Percentiles rank a stretch among this genome's conserved stretches.
phyloP scores from a whole-genome alignment of 164 flowering plant species.

The Brasenia schreberi region DNA sequence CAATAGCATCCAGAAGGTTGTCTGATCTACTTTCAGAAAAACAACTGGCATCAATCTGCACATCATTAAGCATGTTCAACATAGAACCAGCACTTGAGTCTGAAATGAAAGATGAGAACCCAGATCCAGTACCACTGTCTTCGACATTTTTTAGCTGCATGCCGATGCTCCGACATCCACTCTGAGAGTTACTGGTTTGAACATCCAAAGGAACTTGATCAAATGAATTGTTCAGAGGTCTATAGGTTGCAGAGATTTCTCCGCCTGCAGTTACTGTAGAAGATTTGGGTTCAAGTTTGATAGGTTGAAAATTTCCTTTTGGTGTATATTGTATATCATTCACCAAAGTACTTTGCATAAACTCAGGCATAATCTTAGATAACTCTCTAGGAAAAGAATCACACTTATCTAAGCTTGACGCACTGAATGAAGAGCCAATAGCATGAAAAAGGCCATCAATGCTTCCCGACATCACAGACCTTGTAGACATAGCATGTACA shows the following conservation, averaged over 20 bases:
- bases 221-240: background rate
- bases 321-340: background rate
- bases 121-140: background rate
- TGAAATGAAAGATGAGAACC: background rate
- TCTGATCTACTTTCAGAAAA: constrained; percentile 33
- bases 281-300: background rate
- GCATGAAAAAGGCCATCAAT: constrained; percentile 24
- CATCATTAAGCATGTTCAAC: constrained; percentile 20
- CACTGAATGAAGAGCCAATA: constrained; percentile 10
- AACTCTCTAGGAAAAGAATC: constrained; percentile 8
- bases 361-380: background rate
- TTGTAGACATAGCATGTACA: background rate
- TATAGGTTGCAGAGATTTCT: background rate
- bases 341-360: background rate
- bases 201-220: background rate
- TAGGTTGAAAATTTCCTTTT: background rate
- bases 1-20: constrained; percentile 79
- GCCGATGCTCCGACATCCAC: background rate
- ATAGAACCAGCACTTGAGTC: constrained; percentile 5
- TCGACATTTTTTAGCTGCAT: background rate
- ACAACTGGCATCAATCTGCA: constrained; percentile 29
- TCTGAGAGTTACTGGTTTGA: background rate
- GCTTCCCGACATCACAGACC: constrained; percentile 8
- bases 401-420: constrained; percentile 5
- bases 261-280: background rate